Percentiles rank a stretch among this genome's conserved stretches.
phyloP scores from a whole-genome alignment of 2,329 filamentous ascomycete species.

The Colletotrichum chrysophilum region DNA sequence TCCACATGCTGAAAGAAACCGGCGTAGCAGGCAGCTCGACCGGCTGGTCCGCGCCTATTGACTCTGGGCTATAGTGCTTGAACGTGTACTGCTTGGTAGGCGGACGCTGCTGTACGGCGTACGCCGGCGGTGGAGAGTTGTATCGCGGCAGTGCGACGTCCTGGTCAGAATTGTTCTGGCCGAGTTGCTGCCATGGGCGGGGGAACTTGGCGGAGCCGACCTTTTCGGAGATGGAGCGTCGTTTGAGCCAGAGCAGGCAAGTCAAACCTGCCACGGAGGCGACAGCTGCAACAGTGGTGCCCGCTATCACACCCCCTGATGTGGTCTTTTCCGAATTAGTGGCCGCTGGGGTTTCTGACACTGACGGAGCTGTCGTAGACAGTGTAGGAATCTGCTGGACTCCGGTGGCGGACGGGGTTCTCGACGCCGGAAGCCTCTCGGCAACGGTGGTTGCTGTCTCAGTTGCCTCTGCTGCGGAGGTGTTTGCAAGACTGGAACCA shows the following conservation, averaged over 20 bases:
- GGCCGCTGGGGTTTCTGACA: not conserved
- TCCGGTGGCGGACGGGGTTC: not conserved
- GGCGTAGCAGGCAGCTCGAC: conserved; percentile 18
- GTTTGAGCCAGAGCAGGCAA: conserved; percentile 12
- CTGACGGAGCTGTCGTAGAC: not conserved
- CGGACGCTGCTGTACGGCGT: not conserved
- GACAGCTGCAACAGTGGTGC: conserved; percentile 11
- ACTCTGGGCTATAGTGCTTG: conserved; percentile 18
- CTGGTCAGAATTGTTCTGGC: not conserved
- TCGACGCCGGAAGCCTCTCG: not conserved
- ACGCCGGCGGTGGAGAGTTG: conserved; percentile 8
- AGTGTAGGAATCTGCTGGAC: not conserved
- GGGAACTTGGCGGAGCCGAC: not conserved
- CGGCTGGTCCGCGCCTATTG: not conserved
- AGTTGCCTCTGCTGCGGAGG: not conserved
- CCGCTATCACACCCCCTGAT: not conserved
- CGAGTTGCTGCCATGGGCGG: conserved; percentile 5
- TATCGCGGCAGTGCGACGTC: conserved; percentile 8
- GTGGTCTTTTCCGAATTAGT: not conserved
- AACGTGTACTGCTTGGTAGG: not conserved
- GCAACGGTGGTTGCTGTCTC: not conserved
- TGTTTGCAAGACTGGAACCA: not conserved
- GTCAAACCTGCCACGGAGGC: conserved; percentile 5
- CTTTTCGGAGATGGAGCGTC: conserved; percentile 10
- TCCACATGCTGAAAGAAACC: conserved; percentile 16